These are phyloP conservation scores for Arabis hirsuta DNA, from an alignment of 345 rosid genomes.

Conservation along the genomic window DNA sequence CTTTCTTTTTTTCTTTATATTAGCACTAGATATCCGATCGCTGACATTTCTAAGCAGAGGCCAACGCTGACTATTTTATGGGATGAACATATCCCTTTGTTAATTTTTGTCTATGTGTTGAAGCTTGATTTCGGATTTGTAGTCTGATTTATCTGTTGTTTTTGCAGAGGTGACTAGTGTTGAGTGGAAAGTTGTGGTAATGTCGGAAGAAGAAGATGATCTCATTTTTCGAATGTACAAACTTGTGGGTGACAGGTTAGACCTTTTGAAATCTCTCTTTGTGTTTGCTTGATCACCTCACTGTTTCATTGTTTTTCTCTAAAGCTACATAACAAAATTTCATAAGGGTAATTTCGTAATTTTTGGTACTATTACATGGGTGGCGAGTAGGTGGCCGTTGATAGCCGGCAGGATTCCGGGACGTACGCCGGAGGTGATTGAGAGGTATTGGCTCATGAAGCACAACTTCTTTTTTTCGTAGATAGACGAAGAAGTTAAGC, in stretches of 20 bases:
- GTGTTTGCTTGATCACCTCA: too few species aligned
- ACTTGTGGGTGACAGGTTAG: conserved; percentile 78
- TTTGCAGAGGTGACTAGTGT: conserved; percentile 75
- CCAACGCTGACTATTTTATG: too few species aligned
- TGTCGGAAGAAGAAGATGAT: conserved; percentile 85
- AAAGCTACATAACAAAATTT: not conserved
- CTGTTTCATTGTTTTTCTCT: not conserved
- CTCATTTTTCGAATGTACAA: conserved; percentile 72
- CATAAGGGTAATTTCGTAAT: not conserved
- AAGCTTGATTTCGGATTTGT: not conserved
- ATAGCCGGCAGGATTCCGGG: conserved; percentile 79
- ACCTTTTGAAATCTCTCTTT: not conserved
- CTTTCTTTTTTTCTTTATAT: not conserved
- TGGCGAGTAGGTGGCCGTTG: conserved; percentile 56
- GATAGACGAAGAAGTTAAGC: not conserved
- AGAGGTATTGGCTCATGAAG: conserved; percentile 83
- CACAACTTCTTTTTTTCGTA: conserved; percentile 47
- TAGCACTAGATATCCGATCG: too few species aligned
- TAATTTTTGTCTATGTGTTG: not conserved
- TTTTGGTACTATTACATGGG: too few species aligned
- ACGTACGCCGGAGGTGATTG: conserved; percentile 71
- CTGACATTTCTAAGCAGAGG: too few species aligned
- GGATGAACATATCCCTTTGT: too few species aligned
- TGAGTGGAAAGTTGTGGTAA: conserved; percentile 70
- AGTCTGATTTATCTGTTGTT: not conserved